These are phyloP conservation scores for Phialophora chinensis DNA, from an alignment of 2,329 filamentous ascomycete genomes.

Conservation along the genomic window DNA sequence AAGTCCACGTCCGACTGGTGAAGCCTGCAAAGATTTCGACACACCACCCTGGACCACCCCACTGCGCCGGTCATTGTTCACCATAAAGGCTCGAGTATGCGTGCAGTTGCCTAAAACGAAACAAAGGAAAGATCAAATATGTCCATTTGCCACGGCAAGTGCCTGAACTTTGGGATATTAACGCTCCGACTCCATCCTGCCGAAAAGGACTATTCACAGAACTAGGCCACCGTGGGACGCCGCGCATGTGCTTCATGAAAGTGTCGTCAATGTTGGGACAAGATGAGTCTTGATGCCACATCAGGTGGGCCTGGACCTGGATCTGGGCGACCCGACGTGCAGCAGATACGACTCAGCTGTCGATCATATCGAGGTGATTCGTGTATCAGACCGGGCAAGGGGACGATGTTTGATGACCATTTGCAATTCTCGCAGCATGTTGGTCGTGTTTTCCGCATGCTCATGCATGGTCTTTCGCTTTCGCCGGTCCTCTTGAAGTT, in stretches of 20 bases:
- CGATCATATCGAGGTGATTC: slow-evolving; percentile 52
- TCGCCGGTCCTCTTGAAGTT: slow-evolving; percentile 85
- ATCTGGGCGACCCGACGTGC: background rate
- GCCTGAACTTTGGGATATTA: background rate
- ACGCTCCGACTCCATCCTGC: background rate
- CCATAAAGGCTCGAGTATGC: slow-evolving; percentile 8
- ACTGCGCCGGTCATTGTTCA: background rate
- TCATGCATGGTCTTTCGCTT: slow-evolving; percentile 74
- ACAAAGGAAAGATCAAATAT: slow-evolving; percentile 16
- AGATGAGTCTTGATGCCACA: slow-evolving; percentile 14
- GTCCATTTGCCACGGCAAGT: slow-evolving; percentile 9
- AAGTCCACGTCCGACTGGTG: background rate
- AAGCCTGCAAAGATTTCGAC: background rate
- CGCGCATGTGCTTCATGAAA: slow-evolving; percentile 26
- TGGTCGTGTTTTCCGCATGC: slow-evolving; percentile 78
- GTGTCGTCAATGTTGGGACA: slow-evolving; percentile 16
- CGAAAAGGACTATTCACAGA: background rate
- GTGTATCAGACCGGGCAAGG: slow-evolving; percentile 46
- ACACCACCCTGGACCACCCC: background rate
- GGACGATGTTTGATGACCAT: slow-evolving; percentile 75
- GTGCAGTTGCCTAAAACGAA: slow-evolving; percentile 10
- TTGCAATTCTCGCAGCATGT: slow-evolving; percentile 91
- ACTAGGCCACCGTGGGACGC: slow-evolving; percentile 15
- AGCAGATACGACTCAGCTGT: slow-evolving; percentile 2
- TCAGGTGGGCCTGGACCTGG: slow-evolving; percentile 1